Evolutionary conservation across 2,329 filamentous ascomycete genomes (phyloP).

Genomic region (Escovopsis weberi): DNA sequence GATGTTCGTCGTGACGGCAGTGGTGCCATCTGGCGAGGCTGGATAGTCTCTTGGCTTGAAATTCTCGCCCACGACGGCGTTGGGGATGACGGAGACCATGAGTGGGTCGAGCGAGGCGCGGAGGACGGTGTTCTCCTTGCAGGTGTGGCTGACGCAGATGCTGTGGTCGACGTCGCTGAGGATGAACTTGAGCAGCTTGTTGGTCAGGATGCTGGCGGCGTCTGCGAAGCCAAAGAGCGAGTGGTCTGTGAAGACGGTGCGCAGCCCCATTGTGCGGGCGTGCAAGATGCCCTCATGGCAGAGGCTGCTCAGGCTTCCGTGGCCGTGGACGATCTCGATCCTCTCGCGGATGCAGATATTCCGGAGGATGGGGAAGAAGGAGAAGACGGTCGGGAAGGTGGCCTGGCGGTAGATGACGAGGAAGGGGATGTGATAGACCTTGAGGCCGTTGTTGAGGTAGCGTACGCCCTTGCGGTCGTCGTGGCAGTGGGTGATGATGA

Average conservation of each 20-base stretch:
- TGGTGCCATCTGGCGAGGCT: conserved; percentile 13
- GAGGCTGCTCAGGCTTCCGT: conserved; percentile 81
- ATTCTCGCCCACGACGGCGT: conserved; percentile 92
- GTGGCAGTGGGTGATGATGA: conserved; percentile 94
- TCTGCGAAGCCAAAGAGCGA: conserved; percentile 96
- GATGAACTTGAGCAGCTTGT: conserved; percentile 92
- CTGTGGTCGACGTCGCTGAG: conserved; percentile 96
- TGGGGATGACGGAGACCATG: conserved; percentile 96
- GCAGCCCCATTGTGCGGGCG: conserved; percentile 86
- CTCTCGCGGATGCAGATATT: conserved; percentile 90
- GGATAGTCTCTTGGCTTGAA: conserved; percentile 53
- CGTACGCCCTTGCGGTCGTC: conserved; percentile 80
- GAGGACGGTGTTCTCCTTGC: conserved; percentile 96
- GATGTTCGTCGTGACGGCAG: too few species aligned
- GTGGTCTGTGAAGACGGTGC: conserved; percentile 95
- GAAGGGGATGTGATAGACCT: conserved; percentile 96
- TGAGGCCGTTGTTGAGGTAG: conserved; percentile 93
- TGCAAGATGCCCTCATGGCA: conserved; percentile 93
- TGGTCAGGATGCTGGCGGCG: conserved; percentile 86
- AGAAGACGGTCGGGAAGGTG: conserved; percentile 94
- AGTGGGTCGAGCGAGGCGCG: conserved; percentile 86
- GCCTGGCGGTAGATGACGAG: conserved; percentile 88
- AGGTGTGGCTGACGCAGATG: conserved; percentile 96
- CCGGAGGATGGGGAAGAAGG: conserved; percentile 93
- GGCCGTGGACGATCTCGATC: conserved; percentile 97